Base-by-base conservation (phyloP, 495 filamentous ascomycete genomes). In the Neurospora pannonica region DNA sequence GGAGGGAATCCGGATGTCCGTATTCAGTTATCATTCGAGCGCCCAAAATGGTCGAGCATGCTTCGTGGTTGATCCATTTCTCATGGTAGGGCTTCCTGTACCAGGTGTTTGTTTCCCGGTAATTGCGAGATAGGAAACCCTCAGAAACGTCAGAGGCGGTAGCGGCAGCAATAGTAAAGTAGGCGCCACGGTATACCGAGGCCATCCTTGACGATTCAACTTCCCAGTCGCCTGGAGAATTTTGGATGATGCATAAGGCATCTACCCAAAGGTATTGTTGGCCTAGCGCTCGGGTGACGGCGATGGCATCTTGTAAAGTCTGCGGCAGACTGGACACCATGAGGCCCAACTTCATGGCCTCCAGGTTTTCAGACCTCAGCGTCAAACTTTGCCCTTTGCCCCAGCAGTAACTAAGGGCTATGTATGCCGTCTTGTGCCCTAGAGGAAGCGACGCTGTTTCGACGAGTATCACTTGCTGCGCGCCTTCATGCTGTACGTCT, bases 161-260 rank as follows among this genome's bases (percentile, higher is more conserved):
- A 21, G 71, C 46, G 3, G 62, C 60, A 10, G 74, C 71, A 13
- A 75, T 31, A 17, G 74, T 75, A 6, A 75, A 60, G 6, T 69
- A 73, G 21, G 74, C 71, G 7, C 21, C 11, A 21, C 54, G 60
- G 62, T 75, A 75, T n/a, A 75, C 38, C 24, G 71, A 74, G 28
- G 74, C 71, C 74, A 75, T 73, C 28, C 19, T 34, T 0, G 71
- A 71, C 3, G 74, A 74, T 46, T 75, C 74, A 6, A 70, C n/a
- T 70, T 73, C 40, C 74, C 74, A 73, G 39, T 75, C 71, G 9
- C 13, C 34, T 62, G 54, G 54, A 17, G 54, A 70, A 15, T 74
- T 17, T 70, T 74, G 72, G 39, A 74, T 74, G 62, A 74, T 74
- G 62, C 72, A 74, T 7, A 74, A 38, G 13, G 60, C 60, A 19